phyloP scores from a whole-genome alignment of 768 basidiomycete species.

The Hygrophorus pudorinus region DNA sequence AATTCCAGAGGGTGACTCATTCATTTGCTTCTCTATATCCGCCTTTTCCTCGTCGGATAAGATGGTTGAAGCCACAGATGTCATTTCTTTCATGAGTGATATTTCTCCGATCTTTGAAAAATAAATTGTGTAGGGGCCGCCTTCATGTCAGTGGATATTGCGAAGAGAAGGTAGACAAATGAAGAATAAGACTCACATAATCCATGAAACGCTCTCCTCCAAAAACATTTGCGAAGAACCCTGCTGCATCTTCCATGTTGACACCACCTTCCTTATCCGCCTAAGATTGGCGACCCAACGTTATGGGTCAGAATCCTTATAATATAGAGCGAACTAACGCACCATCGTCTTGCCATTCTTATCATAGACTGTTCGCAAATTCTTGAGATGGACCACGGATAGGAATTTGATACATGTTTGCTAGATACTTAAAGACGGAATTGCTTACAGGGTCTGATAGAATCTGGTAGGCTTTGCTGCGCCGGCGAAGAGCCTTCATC shows the following conservation, averaged over 20 bases:
- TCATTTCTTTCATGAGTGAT: slow-evolving; percentile 90
- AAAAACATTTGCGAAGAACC: slow-evolving; percentile 93
- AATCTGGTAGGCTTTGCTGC: slow-evolving; percentile 91
- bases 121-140: not conserved
- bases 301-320: not conserved
- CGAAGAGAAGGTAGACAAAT: not conserved
- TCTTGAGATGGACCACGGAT: slow-evolving; percentile 28
- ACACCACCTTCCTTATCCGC: slow-evolving; percentile 69
- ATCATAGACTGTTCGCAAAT: slow-evolving; percentile 85
- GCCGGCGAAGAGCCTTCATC: slow-evolving; percentile 1
- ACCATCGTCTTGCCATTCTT: slow-evolving; percentile 91
- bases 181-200: slow-evolving; percentile 50
- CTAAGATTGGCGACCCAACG: slow-evolving; percentile 20
- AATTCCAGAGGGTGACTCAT: slow-evolving; percentile 10
- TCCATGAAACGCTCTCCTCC: slow-evolving; percentile 88
- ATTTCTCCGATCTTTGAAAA: slow-evolving; percentile 84
- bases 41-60: slow-evolving; percentile 90
- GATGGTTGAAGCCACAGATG: slow-evolving; percentile 73
- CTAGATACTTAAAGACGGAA: slow-evolving; percentile 2
- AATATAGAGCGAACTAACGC: slow-evolving; percentile 13
- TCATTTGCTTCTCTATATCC: slow-evolving; percentile 70
- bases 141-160: not conserved
- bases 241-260: slow-evolving; percentile 84
- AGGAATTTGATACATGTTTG: not conserved
- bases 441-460: slow-evolving; percentile 67